Evolutionary conservation across 257 asterid genomes (phyloP), one percentile per base, ranked within the genome.

Genomic region (Misopates orontium): DNA sequence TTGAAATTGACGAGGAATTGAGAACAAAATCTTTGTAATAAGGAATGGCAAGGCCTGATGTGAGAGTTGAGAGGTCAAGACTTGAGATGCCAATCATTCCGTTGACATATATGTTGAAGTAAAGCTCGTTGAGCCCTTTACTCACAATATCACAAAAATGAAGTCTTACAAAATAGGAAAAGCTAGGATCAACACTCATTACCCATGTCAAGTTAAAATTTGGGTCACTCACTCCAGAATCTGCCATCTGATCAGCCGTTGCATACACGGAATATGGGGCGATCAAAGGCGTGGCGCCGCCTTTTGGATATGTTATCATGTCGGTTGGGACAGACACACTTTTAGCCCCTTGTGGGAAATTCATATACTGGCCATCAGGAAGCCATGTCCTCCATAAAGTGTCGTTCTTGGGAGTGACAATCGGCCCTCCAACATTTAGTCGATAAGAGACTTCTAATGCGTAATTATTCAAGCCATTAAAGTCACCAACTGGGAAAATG

Each of bases 61-160:
- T 83, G 69, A 87, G 71, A 0, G 95, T 82, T 17, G 97, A 90
- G 3, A 93, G 95, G 62, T 93, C 99, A 39, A 93, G 82, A 70
- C 78, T 76, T 0, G 95, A 83, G 12, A 75, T 85, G 3, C 79
- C 97, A 0, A 55, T 23, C 9, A 80, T 28, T 11, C 79, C 88
- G 20, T 93, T 93, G 39, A 93, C 19, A 62, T 93, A 93, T 4
- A 93, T 85, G 56, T 90, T 88, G 82, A 93, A 93, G 84, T 90
- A 90, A 10, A 93, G 89, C 94, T 93, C 90, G 39, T 90, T 83
- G 0, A 85, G 72, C 8, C 75, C 87, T 19, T 57, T 80, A 63
- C 99, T 90, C 47, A 84, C 86, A 16, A 90, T 93, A 15, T 93
- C 99, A 41, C 99, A 93, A 45, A 93, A 93, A 65, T 90, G 99